Evolutionary conservation across 192 early-diverging fungal genomes (phyloP), one percentile per base, ranked within the genome.

Genomic region (Backusella sp.): DNA sequence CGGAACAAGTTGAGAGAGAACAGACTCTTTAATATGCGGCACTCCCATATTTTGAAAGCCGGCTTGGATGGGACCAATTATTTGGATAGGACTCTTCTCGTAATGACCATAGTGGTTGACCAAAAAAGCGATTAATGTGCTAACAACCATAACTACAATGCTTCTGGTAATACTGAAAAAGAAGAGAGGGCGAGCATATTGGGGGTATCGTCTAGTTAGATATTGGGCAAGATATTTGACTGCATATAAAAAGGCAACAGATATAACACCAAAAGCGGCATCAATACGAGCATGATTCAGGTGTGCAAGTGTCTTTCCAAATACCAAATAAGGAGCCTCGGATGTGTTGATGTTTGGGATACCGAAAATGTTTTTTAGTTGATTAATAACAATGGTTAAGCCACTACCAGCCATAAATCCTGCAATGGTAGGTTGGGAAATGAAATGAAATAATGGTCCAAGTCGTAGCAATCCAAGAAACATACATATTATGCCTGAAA

Each of bases 331-430:
- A 34, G 93, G 82, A 1, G 91, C 68, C 1, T 83, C 86, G 52
- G 91, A 92, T 23, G 90, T 95, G 83, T 94, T 87, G 78, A 94
- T 89, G 26, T 80, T 80, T 71, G 86, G 87, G 78, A 96, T 91
- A 34, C 96, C 95, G 76, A 97, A 84, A 59, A 95, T 84, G 44
- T 78, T 74, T n/a, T 68, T 73, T 3, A 75, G 35, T 75, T 98
- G 96, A 66, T 88, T 86, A 79, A 96, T 89, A 49, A 92, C 87
- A 74, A 96, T 94, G 34, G 88, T 92, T 4, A 94, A 74, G 17
- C 92, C 95, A 23, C 92, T 92, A 9, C 96, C 96, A 2, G 95
- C 89, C 75, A 93, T 95, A 79, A 97, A 98, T 0, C 95, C 96
- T 1, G 92, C 91, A 75, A 98, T 91, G 32, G 93, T 92, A 1